Conservation (phyloP, 768 basidiomycete species). For the Macrolepiota albuminosa region DNA sequence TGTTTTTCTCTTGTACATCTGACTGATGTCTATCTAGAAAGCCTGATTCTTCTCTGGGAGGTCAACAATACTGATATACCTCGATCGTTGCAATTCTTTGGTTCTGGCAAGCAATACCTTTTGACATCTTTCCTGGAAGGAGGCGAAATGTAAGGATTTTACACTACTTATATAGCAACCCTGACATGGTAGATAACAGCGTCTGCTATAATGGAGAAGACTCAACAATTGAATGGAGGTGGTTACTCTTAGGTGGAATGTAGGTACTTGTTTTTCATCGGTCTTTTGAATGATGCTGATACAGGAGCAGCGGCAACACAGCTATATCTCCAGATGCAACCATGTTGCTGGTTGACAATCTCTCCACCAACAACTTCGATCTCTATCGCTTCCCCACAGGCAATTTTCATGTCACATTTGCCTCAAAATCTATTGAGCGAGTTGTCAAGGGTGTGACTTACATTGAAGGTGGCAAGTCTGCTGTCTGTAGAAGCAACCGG, state of each 20-base stretch:
- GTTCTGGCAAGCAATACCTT: not conserved
- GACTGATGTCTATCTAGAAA: not conserved
- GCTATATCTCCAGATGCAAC: constrained; percentile 8
- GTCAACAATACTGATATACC: not conserved
- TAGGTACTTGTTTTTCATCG: not conserved
- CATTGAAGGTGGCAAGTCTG: constrained; percentile 6
- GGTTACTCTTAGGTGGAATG: not conserved
- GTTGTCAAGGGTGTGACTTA: constrained; percentile 9
- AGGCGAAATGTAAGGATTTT: not conserved
- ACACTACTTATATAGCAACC: not conserved
- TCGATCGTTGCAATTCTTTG: not conserved
- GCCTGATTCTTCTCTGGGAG: not conserved
- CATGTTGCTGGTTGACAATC: constrained; percentile 7
- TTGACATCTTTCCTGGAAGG: not conserved
- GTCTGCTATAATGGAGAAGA: not conserved
- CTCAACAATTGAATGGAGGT: not conserved
- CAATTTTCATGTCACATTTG: not conserved
- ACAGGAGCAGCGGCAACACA: constrained; percentile 4
- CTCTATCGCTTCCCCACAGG: constrained; percentile 2
- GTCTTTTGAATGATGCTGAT: not conserved
- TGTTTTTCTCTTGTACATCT: no score
- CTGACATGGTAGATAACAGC: not conserved
- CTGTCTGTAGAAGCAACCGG: constrained; percentile 9
- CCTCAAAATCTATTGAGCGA: not conserved
- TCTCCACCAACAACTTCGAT: constrained; percentile 6